Conservation (phyloP, 495 filamentous ascomycete genomes). For the Letharia columbiana region DNA sequence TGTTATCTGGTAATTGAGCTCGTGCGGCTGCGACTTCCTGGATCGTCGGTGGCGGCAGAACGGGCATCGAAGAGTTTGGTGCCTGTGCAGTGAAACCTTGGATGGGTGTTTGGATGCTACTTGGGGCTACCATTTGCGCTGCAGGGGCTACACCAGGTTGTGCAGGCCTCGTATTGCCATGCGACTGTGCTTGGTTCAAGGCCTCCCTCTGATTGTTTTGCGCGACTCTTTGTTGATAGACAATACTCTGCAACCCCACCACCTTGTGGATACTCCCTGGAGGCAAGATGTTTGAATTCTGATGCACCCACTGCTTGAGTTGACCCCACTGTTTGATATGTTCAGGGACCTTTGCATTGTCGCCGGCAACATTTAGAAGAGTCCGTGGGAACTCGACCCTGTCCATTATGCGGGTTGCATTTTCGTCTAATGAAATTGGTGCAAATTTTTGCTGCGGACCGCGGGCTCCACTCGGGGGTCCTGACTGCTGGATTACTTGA, state of each 20-base stretch:
- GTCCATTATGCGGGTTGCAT: conserved; percentile 44
- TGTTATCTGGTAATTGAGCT: conserved; percentile 11
- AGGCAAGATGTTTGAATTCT: conserved; percentile 40
- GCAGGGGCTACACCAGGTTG: conserved; percentile 15
- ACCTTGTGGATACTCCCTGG: conserved; percentile 39
- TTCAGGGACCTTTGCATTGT: conserved; percentile 42
- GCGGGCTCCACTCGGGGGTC: not conserved
- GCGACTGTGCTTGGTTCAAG: conserved; percentile 7
- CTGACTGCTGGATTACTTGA: conserved; percentile 7
- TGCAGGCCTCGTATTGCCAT: conserved; percentile 1
- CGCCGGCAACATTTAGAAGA: conserved; percentile 33
- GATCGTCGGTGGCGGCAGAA: conserved; percentile 16
- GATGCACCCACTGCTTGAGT: conserved; percentile 52
- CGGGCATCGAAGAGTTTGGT: conserved; percentile 4
- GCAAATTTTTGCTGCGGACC: not conserved
- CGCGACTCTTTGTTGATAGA: conserved; percentile 38
- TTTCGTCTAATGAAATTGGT: conserved; percentile 36
- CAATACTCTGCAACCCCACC: conserved; percentile 44
- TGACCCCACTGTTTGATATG: conserved; percentile 64
- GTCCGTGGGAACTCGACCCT: conserved; percentile 33
- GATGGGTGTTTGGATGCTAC: conserved; percentile 28
- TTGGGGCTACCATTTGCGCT: conserved; percentile 35
- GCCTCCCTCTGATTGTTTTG: conserved; percentile 24
- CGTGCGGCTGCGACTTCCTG: conserved; percentile 26
- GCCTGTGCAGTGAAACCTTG: conserved; percentile 10